Base-by-base conservation (phyloP, 805 yeast genomes). In the Osmozyma mogii region DNA sequence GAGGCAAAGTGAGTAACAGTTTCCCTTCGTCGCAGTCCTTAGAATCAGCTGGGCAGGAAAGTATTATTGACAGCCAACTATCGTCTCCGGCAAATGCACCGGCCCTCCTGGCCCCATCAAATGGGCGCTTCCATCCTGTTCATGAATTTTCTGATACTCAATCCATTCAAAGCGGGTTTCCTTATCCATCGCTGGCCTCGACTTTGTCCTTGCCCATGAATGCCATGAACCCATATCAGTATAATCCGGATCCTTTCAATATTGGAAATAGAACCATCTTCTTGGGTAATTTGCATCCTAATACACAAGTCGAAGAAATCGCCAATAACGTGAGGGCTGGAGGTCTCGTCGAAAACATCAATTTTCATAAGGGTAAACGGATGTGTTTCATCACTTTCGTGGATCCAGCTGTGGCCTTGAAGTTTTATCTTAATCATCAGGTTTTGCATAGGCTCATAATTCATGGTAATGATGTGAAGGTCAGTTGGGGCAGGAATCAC, bases 291-390 rank as follows among this genome's bases (percentile, higher is more conserved):
- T 58, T 82, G 28, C 79, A 77, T 37, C 71, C 77, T 6, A 64
- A 68, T 28, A 73, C 85, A 1, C 70, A 76, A 5, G 68, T 72
- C 2, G 89, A 80, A 48, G 88, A 82, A 43, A 68, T 82, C 26
- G 82, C 88, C 43, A 82, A 82, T 47, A 74, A 72, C 25, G 77
- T 81, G 17, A 65, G 88, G 43, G 89, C 67, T 8, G 70, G 89
- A 24, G 94, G 94, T n/a, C 55, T 75, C 12, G 61, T 82, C 24
- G 87, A 82, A 46, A 52, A 58, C 7, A 65, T 82, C 27, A 75
- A 68, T 35, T 54, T 58, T 32, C 56, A 71, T 30, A 67, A 68
- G 3, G 70, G 67, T 4, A 74, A 68, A 44, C 68, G 63, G 29
- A 68, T 75, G 29, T 80, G 88, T 44, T 82, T 82, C 46, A 58